Evolutionary conservation across 2,329 filamentous ascomycete species (phyloP).

Genomic region (Fusarium staphyleae): DNA sequence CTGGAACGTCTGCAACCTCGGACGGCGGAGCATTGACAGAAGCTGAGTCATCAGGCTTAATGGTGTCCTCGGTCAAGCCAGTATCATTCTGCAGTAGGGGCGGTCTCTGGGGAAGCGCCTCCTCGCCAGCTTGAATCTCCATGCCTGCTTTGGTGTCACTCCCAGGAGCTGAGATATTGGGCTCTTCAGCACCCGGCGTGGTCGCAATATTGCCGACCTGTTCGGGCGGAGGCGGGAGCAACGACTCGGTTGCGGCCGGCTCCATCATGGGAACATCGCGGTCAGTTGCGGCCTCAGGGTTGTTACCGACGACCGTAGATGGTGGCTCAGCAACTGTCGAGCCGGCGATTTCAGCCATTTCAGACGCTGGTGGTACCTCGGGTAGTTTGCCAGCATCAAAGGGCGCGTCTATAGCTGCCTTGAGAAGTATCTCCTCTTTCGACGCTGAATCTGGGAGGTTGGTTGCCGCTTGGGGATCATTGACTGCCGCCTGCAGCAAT

Average conservation of each 20-base stretch:
- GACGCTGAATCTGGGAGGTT: slow-evolving; percentile 2
- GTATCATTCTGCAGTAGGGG: slow-evolving; percentile 43
- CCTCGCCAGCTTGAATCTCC: slow-evolving; percentile 34
- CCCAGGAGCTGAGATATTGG: slow-evolving; percentile 35
- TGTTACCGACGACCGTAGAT: slow-evolving; percentile 44
- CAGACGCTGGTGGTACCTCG: slow-evolving; percentile 1
- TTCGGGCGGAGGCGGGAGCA: slow-evolving; percentile 49
- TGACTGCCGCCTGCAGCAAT: slow-evolving; percentile 3
- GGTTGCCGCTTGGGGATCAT: slow-evolving; percentile 10
- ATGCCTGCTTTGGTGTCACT: slow-evolving; percentile 39
- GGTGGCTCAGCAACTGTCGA: slow-evolving; percentile 44
- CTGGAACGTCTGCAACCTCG: slow-evolving; percentile 43
- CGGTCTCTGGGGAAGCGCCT: slow-evolving; percentile 32
- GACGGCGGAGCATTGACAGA: slow-evolving; percentile 43
- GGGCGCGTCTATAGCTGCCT: slow-evolving; percentile 19
- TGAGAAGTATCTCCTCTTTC: slow-evolving; percentile 20
- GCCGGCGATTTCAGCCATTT: slow-evolving; percentile 21
- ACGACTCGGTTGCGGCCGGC: slow-evolving; percentile 28
- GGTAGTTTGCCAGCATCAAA: slow-evolving; percentile 12
- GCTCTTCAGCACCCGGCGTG: slow-evolving; percentile 43
- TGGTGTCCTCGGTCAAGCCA: slow-evolving; percentile 48
- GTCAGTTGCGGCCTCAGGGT: slow-evolving; percentile 39
- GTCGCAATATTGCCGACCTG: slow-evolving; percentile 52
- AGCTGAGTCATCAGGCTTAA: slow-evolving; percentile 50
- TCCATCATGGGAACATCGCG: slow-evolving; percentile 38